These are phyloP conservation scores for Sequoiadendron giganteum DNA, from an alignment of 75 land plant species.

Conservation along the genomic window DNA sequence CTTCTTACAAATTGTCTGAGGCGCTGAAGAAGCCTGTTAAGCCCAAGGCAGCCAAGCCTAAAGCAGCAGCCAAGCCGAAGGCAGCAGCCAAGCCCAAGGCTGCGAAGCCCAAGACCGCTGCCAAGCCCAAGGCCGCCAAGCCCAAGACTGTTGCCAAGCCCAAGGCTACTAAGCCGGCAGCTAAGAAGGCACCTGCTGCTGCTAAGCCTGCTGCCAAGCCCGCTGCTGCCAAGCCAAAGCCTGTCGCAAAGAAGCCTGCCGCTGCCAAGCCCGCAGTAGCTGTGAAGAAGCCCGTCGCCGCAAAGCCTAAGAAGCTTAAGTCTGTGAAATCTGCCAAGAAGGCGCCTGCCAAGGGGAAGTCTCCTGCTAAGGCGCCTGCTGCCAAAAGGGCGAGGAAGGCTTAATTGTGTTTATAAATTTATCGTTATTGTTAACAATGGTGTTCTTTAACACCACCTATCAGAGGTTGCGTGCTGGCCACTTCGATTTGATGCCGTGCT, in stretches of 20 bases:
- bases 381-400: neutral
- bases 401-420: neutral
- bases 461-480: neutral
- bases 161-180: neutral
- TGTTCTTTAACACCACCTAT: slow-evolving; percentile 2
- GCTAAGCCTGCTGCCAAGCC: neutral
- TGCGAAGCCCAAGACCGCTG: neutral
- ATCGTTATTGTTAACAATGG: neutral
- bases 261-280: neutral
- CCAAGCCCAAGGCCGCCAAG: no score
- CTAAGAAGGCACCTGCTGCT: neutral
- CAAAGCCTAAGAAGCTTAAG: neutral
- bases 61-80: neutral
- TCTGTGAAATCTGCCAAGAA: neutral
- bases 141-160: neutral
- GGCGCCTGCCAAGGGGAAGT: neutral
- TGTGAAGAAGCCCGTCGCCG: neutral
- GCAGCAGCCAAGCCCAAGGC: neutral
- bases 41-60: neutral
- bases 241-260: neutral
- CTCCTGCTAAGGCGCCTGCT: neutral
- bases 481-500: neutral
- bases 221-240: neutral
- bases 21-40: neutral
- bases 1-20: slow-evolving; percentile 72